Conservation (phyloP, 2,329 filamentous ascomycete species). For the Mollisia scopiformis region DNA sequence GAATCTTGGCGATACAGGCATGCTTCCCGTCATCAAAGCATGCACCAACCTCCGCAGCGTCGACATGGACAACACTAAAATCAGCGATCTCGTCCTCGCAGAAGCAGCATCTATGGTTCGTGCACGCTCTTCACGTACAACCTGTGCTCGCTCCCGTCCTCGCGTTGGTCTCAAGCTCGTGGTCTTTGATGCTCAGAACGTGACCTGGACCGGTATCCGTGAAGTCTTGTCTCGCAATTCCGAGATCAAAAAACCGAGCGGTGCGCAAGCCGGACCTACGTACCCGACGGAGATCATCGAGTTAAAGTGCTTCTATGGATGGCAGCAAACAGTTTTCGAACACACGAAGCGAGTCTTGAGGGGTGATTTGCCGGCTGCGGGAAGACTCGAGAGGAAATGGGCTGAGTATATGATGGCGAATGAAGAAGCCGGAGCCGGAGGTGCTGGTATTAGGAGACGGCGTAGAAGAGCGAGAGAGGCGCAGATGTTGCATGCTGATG, state of each 20-base stretch:
- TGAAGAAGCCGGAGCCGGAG: constrained; percentile 77
- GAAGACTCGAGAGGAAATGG: constrained; percentile 87
- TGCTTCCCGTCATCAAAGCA: constrained; percentile 79
- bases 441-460: constrained; percentile 68
- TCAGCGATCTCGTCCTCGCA: constrained; percentile 82
- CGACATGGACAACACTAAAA: constrained; percentile 91
- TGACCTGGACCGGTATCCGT: constrained; percentile 90
- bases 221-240: constrained; percentile 87
- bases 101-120: constrained; percentile 85
- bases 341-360: constrained; percentile 84
- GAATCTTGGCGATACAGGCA: constrained; percentile 77
- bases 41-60: constrained; percentile 71
- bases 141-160: constrained; percentile 28
- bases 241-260: constrained; percentile 60
- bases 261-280: constrained; percentile 16
- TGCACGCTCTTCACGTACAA: constrained; percentile 52
- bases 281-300: constrained; percentile 81
- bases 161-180: constrained; percentile 69
- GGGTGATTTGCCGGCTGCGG: constrained; percentile 75
- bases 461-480: constrained; percentile 81
- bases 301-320: constrained; percentile 93
- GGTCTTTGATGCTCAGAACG: constrained; percentile 88
- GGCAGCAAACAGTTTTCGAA: constrained; percentile 93
- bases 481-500: constrained; percentile 76
- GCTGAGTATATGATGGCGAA: constrained; percentile 90